A percentile compares a stretch with the other conserved stretches of the same genome.
These are phyloP conservation scores for Plasmodium gallinaceum DNA, from an alignment of 169 alveolate species.

Conservation along the genomic window DNA sequence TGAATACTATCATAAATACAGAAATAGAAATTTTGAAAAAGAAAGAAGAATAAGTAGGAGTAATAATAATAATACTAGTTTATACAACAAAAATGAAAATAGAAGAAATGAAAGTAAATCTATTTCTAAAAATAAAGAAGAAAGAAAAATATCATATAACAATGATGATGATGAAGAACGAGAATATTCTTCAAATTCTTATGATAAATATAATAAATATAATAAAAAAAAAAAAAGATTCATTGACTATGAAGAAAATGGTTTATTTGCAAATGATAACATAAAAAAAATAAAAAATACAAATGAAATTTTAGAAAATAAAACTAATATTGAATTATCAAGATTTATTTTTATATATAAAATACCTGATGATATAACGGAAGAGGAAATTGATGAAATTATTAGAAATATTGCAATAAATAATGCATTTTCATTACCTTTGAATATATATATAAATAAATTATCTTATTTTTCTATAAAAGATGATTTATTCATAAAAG, in stretches of 20 bases:
- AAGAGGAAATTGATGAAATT: conserved; percentile 81
- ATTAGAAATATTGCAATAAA: conserved; percentile 82
- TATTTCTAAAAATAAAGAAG: neutral
- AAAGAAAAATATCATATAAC: neutral
- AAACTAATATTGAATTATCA: conserved; percentile 45
- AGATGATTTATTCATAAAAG: conserved; percentile 65
- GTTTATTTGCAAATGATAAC: neutral
- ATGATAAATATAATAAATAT: conserved; percentile 12
- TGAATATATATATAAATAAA: conserved; percentile 58
- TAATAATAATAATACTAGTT: conserved; percentile 7
- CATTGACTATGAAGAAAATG: conserved; percentile 2
- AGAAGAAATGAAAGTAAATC: neutral
- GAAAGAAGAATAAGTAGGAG: conserved; percentile 2
- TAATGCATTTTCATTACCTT: conserved; percentile 84
- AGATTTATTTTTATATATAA: conserved; percentile 67
- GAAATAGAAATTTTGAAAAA: neutral
- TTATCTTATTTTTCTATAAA: conserved; percentile 42
- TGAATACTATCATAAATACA: conserved; percentile 27
- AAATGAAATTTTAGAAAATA: conserved; percentile 43
- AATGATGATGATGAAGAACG: conserved; percentile 7
- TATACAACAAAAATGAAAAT: neutral
- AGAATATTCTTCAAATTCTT: conserved; percentile 43
- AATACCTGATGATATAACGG: conserved; percentile 62
- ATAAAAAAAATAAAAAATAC: conserved; percentile 11
- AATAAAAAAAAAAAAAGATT: conserved; percentile 16